Percentiles rank a stretch among this genome's conserved stretches.
Evolutionary conservation across 225 moss, liverwort and hornwort genomes (phyloP).

Genomic region (Pleurozium schreberi): DNA sequence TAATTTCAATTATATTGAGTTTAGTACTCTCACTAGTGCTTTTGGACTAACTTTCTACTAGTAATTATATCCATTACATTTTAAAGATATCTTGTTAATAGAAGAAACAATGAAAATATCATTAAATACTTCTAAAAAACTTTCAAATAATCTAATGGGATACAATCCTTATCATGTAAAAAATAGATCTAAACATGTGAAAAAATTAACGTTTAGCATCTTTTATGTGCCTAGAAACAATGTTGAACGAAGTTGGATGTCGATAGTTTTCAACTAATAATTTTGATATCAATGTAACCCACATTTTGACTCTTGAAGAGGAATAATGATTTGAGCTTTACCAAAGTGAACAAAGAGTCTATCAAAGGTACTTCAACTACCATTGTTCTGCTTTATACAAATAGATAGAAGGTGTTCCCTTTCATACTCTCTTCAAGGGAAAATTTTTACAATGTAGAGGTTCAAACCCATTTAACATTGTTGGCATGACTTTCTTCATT

Average conservation of each 20-base stretch:
- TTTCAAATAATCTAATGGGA: background rate
- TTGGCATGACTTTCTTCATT: background rate
- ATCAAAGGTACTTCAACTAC: background rate
- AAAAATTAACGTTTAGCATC: background rate
- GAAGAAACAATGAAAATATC: background rate
- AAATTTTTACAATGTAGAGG: background rate
- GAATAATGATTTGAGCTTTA: background rate
- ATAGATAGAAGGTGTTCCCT: background rate
- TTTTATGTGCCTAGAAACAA: background rate
- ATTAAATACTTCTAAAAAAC: background rate
- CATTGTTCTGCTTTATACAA: rapidly evolving
- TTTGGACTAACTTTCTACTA: background rate
- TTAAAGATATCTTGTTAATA: background rate
- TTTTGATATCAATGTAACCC: background rate
- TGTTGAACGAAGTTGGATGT: background rate
- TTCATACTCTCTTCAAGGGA: background rate
- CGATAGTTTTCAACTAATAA: background rate
- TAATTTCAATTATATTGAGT: background rate
- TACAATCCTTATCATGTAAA: rapidly evolving
- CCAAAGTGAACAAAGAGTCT: background rate
- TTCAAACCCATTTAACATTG: background rate
- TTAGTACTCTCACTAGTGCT: background rate
- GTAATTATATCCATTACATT: background rate
- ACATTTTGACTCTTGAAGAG: background rate
- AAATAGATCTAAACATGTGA: background rate